Conservation (phyloP, 257 asterid species). For the Eucommia ulmoides region DNA sequence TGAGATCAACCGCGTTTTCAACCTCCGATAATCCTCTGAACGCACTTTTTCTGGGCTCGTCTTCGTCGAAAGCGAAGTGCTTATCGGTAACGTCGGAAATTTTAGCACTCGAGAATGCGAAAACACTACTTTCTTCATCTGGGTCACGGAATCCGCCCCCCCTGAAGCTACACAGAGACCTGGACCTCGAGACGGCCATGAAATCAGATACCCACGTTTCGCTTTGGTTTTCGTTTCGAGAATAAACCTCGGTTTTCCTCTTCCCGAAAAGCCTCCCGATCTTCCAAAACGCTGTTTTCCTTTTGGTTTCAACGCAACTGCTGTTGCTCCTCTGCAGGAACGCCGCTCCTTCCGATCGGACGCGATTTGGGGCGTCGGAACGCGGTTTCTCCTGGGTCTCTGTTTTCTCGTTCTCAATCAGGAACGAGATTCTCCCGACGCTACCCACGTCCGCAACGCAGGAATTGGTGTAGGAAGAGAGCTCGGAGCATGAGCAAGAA, state of each 20-base stretch:
- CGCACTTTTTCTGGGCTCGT: constrained; percentile 16
- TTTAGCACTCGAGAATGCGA: constrained; percentile 64
- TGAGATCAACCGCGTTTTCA: constrained; percentile 22
- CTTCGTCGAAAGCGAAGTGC: constrained; percentile 4
- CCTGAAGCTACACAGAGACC: constrained; percentile 83
- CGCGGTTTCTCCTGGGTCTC: too few relatives aligned
- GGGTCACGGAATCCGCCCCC: constrained; percentile 19
- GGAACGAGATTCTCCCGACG: constrained; percentile 67
- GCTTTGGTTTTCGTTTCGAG: constrained; percentile 21
- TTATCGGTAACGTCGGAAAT: constrained; percentile 73
- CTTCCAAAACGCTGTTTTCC: constrained; percentile 62
- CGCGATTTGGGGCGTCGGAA: too few relatives aligned
- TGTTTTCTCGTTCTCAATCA: constrained; percentile 58
- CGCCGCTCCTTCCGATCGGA: constrained; percentile 41
- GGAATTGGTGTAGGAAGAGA: constrained; percentile 53
- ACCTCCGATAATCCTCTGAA: constrained; percentile 10
- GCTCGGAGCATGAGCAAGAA: constrained; percentile 80
- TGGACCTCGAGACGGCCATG: constrained; percentile 63
- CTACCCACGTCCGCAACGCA: constrained; percentile 60
- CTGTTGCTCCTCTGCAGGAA: constrained; percentile 59
- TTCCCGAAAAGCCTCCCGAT: constrained; percentile 59
- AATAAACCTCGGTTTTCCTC: constrained; percentile 28
- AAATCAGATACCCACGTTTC: constrained; percentile 10
- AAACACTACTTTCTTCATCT: constrained; percentile 43
- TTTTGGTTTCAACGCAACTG: constrained; percentile 79